Base-by-base conservation (phyloP, 305 asterid genomes). In the Fraxinus paxiana region DNA sequence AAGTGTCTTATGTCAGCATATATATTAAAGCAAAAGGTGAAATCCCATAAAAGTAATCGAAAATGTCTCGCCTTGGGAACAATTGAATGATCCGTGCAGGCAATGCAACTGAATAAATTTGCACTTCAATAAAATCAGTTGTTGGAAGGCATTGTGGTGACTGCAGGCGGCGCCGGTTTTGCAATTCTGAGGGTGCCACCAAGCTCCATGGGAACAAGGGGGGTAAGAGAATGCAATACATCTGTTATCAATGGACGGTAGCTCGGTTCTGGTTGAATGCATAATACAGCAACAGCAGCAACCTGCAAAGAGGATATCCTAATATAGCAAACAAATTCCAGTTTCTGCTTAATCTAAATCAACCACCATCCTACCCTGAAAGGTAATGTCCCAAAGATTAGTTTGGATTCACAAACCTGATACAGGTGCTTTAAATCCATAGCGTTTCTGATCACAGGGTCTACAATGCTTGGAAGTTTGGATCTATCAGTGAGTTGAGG, bases 401-500 rank as follows among this genome's bases (percentile, higher is more conserved):
- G 75, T 13, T 73, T 13, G 17, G 48, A 41, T 30, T 80, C 12
- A 73, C 61, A 20, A 85, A 89, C 97, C 95, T 92, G 97, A 83
- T 81, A 91, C 74, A 91, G 83, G 82, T 92, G 93, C 79, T 92
- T 93, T 83, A 92, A 87, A 80, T 93, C 97, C 97, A 93, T 92
- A n/a, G 93, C 83, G 84, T 91, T 79, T 81, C 81, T 84, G 33
- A 93, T 92, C 81, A 87, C 91, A 7, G 92, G 92, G 80, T 93
- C 97, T 13, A 93, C 86, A 7, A 93, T 90, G 78, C 56, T 88
- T 6, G 96, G 96, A 82, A 92, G 94, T 90, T 92, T 92, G 75
- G 94, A 85, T 92, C 97, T 87, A 82, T 93, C 98, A 0, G 92
- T 93, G 30, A 93, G 98, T 83, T 93, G 98, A 78, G 98, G 97